Base-by-base conservation (phyloP, 179 eudicot genomes). In the Actinidia polygama region DNA sequence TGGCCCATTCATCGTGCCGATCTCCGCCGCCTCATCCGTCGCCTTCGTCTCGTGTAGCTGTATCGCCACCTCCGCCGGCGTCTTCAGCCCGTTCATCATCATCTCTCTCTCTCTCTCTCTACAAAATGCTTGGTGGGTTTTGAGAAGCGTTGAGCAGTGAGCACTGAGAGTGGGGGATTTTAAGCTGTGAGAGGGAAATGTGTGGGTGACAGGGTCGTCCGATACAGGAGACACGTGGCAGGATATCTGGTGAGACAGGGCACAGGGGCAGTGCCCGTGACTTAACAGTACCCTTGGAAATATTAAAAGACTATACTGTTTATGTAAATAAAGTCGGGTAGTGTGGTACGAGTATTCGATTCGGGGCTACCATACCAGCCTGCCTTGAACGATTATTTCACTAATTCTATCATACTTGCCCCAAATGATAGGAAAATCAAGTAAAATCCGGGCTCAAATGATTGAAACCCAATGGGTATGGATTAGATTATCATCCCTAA, bases 1-100 rank as follows among this genome's bases (percentile, higher is more conserved):
- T n/a, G 30, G 68, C 26, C 68, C 88, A 49, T 85, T 63, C 9
- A 89, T 91, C 3, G 90, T 90, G 47, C 90, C 88, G 84, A 82
- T 59, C 12, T 89, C 78, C 19, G 78, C 91, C 61, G 66, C 75
- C n/a, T 83, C 68, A 1, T 24, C 91, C 46, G 78, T 73, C 15
- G 63, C 54, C 73, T 87, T 86, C 0, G 68, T 57, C 62, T 87
- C 88, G 66, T 86, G 57, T 21, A 85, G 82, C 84, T 87, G 86
- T 76, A 79, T 53, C 7, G 69, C 82, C 47, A 75, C 85, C 61
- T 89, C 90, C 47, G 75, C 81, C 62, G 40, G 49, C 21, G 68
- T 85, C 64, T 79, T 84, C 72, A 10, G 54, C n/a, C 30, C 82
- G 58, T 73, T 84, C 87, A 79, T 84, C 54, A 23, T 73, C 18